These are phyloP conservation scores for Rugosomyces carneus DNA, from an alignment of 1,284 basidiomycete species.

Conservation along the genomic window DNA sequence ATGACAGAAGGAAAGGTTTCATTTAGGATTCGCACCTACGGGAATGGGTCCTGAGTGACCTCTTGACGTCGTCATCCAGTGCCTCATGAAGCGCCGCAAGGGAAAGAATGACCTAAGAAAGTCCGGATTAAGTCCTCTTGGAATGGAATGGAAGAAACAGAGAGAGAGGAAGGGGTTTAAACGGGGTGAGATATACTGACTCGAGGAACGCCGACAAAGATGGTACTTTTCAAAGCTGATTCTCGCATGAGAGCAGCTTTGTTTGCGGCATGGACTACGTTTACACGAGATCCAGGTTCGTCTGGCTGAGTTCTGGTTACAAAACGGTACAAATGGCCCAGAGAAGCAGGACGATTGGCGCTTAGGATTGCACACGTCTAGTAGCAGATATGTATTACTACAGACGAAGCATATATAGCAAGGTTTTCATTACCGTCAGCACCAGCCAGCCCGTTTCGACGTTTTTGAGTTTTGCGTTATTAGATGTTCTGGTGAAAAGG, in stretches of 20 bases:
- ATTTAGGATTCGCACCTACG: slow-evolving; percentile 47
- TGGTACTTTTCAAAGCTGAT: slow-evolving; percentile 88
- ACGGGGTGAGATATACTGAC: slow-evolving; percentile 38
- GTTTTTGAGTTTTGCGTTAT: slow-evolving; percentile 56
- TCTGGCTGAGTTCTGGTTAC: slow-evolving; percentile 48
- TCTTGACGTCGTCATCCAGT: slow-evolving; percentile 75
- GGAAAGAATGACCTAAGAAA: slow-evolving; percentile 70
- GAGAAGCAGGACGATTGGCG: slow-evolving; percentile 72
- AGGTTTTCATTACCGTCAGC: slow-evolving; percentile 46
- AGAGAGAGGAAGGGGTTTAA: not conserved
- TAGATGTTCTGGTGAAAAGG: slow-evolving; percentile 53
- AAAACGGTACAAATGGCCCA: slow-evolving; percentile 78
- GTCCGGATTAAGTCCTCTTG: slow-evolving; percentile 12
- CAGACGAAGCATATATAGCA: too few species aligned
- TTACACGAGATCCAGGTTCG: slow-evolving; percentile 34
- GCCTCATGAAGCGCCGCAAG: slow-evolving; percentile 70
- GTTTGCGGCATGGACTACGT: slow-evolving; percentile 49
- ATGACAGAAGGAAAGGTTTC: slow-evolving; percentile 6
- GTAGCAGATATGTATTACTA: slow-evolving; percentile 8
- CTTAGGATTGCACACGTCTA: slow-evolving; percentile 83
- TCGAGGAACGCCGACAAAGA: slow-evolving; percentile 88
- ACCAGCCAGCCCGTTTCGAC: slow-evolving; percentile 82
- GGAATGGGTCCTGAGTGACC: slow-evolving; percentile 57
- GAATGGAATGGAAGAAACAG: not conserved
- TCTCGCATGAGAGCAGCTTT: slow-evolving; percentile 88